phyloP scores from a whole-genome alignment of 164 flowering plant genomes.

The Houttuynia cordata region DNA sequence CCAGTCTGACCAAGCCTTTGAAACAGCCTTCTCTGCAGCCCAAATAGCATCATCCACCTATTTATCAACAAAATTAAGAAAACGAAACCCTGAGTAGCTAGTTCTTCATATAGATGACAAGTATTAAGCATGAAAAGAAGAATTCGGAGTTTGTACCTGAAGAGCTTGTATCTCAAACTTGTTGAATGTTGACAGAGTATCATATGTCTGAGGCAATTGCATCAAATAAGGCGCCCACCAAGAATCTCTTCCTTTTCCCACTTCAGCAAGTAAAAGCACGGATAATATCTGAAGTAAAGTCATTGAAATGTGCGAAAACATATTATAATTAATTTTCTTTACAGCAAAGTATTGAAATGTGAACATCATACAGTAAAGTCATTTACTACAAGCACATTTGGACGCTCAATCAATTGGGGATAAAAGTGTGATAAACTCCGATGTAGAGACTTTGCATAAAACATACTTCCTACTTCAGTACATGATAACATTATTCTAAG shows the following conservation, averaged over 20 bases:
- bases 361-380: neutral
- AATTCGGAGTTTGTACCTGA: conserved; percentile 37
- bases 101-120: neutral
- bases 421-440: neutral
- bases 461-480: too few species aligned
- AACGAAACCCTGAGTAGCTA: neutral
- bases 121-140: neutral
- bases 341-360: too few species aligned
- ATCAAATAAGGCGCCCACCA: conserved; percentile 64
- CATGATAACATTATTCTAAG: too few species aligned
- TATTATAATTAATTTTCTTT: neutral
- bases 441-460: too few species aligned
- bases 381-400: neutral
- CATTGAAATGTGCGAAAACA: too few species aligned
- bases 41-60: conserved; percentile 87
- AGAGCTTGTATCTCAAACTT: conserved; percentile 59
- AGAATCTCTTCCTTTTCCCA: conserved; percentile 63
- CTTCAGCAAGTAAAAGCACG: conserved; percentile 60
- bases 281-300: conserved; percentile 48
- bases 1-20: conserved; percentile 61
- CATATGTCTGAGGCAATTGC: conserved; percentile 57
- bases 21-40: conserved; percentile 57
- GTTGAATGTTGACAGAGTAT: conserved; percentile 44
- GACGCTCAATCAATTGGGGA: neutral
- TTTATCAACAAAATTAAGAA: neutral